phyloP scores from a whole-genome alignment of 2,329 filamentous ascomycete genomes.

The Fusarium metavorans region DNA sequence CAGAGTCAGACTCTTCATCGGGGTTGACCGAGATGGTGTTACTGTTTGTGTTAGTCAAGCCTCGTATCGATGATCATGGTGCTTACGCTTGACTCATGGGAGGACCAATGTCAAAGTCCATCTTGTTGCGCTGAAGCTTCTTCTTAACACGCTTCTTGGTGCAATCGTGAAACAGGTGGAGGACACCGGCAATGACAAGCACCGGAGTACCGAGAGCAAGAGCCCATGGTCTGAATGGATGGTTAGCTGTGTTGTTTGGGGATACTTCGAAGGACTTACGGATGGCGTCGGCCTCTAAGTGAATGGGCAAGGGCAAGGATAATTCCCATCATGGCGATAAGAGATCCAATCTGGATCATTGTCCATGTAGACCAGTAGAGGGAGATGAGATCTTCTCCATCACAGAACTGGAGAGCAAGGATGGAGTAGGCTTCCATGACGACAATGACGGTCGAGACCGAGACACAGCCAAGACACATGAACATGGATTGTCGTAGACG shows the following conservation, averaged over 20 bases:
- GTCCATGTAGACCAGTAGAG: constrained; percentile 73
- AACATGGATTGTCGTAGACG: constrained; percentile 57
- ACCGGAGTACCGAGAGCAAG: constrained; percentile 71
- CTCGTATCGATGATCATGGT: neutral
- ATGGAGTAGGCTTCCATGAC: constrained; percentile 68
- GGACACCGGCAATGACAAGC: constrained; percentile 67
- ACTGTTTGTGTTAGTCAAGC: constrained; percentile 39
- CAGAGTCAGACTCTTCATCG: constrained; percentile 50
- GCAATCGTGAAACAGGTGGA: constrained; percentile 60
- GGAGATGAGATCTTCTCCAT: constrained; percentile 70
- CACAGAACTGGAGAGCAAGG: constrained; percentile 68
- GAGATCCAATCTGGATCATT: constrained; percentile 68
- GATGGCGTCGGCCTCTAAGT: constrained; percentile 62
- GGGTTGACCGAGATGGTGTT: constrained; percentile 53
- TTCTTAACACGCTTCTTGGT: constrained; percentile 52
- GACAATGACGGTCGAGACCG: constrained; percentile 58
- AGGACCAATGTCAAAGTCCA: constrained; percentile 44
- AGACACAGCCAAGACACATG: constrained; percentile 58
- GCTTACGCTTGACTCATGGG: constrained; percentile 60
- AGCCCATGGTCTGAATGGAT: constrained; percentile 62
- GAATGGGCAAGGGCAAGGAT: constrained; percentile 65
- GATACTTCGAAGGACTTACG: constrained; percentile 51
- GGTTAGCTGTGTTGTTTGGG: neutral
- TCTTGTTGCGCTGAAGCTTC: constrained; percentile 40
- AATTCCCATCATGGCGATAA: constrained; percentile 70